Evolutionary conservation across 352 stramenopile genomes (phyloP).

Genomic region (Globisporangium paddicum): DNA sequence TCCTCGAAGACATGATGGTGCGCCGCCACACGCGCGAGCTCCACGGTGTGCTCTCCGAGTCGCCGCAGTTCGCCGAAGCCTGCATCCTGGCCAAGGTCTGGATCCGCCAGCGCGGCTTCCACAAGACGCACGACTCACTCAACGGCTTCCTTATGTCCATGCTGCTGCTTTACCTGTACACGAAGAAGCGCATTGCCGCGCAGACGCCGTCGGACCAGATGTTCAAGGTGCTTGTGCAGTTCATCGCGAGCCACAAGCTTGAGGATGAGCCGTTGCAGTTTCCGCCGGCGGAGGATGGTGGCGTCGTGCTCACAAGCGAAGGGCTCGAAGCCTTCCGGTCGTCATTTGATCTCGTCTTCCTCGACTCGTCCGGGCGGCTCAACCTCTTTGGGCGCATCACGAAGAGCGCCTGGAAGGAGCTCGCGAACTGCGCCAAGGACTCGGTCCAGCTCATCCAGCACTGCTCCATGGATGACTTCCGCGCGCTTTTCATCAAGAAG

Average conservation of each 20-base stretch:
- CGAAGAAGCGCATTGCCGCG: slow-evolving; percentile 62
- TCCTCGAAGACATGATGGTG: slow-evolving; percentile 90
- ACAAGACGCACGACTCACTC: slow-evolving; percentile 68
- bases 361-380: slow-evolving; percentile 67
- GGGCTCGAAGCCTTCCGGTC: slow-evolving; percentile 62
- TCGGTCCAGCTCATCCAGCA: slow-evolving; percentile 57
- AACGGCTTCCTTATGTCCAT: slow-evolving; percentile 83
- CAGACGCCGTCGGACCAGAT: slow-evolving; percentile 80
- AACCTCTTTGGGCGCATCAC: slow-evolving; percentile 76
- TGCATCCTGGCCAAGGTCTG: slow-evolving; percentile 87
- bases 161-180: slow-evolving; percentile 81
- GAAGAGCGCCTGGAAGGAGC: slow-evolving; percentile 57
- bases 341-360: slow-evolving; percentile 69
- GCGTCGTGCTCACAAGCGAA: slow-evolving; percentile 57
- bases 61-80: slow-evolving; percentile 65
- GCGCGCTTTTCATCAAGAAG: slow-evolving; percentile 79
- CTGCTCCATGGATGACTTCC: slow-evolving; percentile 69
- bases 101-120: slow-evolving; percentile 79
- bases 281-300: slow-evolving; percentile 34
- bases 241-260: slow-evolving; percentile 64
- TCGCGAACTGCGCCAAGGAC: slow-evolving; percentile 60
- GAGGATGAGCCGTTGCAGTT: slow-evolving; percentile 66
- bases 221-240: slow-evolving; percentile 84
- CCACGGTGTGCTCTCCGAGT: slow-evolving; percentile 58
- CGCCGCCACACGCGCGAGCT: slow-evolving; percentile 78